Evolutionary conservation across 1,284 basidiomycete species (phyloP), one percentile per base, ranked within the genome.

Genomic region (Pseudozyma pruni): DNA sequence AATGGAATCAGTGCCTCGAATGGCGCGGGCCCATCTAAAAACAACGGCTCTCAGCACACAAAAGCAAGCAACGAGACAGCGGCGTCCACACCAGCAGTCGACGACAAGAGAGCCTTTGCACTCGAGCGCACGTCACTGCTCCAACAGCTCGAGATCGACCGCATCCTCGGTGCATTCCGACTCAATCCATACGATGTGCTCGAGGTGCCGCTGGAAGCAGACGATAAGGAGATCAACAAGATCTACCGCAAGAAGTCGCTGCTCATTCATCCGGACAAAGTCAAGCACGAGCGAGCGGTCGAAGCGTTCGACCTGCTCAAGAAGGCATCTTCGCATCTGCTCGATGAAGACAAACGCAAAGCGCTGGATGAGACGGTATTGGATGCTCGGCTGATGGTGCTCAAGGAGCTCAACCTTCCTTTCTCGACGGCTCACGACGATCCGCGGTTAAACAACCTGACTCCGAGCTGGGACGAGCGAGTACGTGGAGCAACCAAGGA

Each of bases 221-320:
- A 85, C 27, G 86, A 86, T 40, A 77, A 83, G 44, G 85, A 85
- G 32, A 84, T 87, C 74, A 86, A 86, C 72, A 85, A 85, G 75
- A 83, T 84, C 48, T 87, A 86, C 69, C 83, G 86, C 55, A 86
- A 85, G 76, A 86, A 86, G 75, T 86, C 85, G 16, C 81, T 87
- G 59, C 75, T 87, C 76, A 86, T 87, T 48, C 86, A 87, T 73
- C 86, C 86, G 14, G 86, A 87, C 79, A 87, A 87, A 81, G 85
- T 85, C 72, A 84, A 86, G 76, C 85, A 86, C 76, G 84, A 84
- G 32, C 70, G 85, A n/a, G 86, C 86, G 0, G 73, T 80, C 41
- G 81, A 87, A 81, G 86, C 86, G 22, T 87, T 87, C 75, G 86
- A 86, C 70, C 79, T 86, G 66, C 81, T 87, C 50, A 87, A 87